phyloP scores from a whole-genome alignment of 2,329 filamentous ascomycete genomes.

The Coniochaeta prunicola region DNA sequence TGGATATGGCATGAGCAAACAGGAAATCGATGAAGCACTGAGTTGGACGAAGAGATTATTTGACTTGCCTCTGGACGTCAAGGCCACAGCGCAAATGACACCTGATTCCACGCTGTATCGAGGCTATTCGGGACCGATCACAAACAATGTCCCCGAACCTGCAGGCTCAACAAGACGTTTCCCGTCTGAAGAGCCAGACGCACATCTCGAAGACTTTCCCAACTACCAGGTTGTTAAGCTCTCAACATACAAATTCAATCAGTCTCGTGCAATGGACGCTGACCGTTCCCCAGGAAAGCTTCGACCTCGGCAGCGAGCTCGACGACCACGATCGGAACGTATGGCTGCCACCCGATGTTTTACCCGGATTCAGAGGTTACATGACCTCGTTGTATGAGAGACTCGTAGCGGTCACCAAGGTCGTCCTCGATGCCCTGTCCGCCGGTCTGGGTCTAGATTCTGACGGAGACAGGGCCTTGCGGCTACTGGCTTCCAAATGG shows the following conservation, averaged over 20 bases:
- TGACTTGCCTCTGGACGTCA: neutral
- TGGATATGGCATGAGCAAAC: neutral
- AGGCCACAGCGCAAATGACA: neutral
- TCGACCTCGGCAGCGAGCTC: conserved; percentile 36
- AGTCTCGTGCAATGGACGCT: no score
- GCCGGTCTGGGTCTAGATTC: conserved; percentile 38
- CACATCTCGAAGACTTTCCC: no score
- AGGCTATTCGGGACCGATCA: neutral
- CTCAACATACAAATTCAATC: neutral
- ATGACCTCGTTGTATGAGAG: conserved; percentile 23
- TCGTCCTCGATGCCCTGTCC: conserved; percentile 37
- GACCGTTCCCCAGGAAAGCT: conserved; percentile 15
- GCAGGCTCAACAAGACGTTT: no score
- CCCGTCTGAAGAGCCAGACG: no score
- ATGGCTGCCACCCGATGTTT: conserved; percentile 35
- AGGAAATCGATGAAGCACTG: neutral
- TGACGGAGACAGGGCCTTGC: conserved; percentile 23
- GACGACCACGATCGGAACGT: conserved; percentile 36
- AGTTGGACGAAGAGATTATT: neutral
- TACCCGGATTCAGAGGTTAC: conserved; percentile 33
- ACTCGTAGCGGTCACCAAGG: conserved; percentile 11
- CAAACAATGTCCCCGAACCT: no score
- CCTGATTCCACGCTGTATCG: neutral
- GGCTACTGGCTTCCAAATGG: neutral
- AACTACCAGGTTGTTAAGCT: neutral